phyloP scores from a whole-genome alignment of 108 stramenopile genomes.

The Aurantiochytrium sp. region DNA sequence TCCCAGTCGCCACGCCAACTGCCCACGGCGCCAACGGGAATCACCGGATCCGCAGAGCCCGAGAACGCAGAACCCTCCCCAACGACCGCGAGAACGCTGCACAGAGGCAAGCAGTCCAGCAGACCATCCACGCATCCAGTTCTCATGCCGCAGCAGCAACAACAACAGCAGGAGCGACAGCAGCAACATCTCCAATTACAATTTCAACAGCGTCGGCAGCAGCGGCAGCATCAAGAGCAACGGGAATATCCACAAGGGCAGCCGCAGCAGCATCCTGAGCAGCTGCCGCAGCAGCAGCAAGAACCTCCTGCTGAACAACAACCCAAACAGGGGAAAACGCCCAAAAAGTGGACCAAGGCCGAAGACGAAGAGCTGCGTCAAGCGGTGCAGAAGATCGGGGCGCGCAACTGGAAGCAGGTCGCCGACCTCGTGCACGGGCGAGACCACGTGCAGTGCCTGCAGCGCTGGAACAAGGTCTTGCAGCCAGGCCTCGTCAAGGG shows the following conservation, averaged over 20 bases:
- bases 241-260: too few relatives aligned
- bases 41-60: not conserved
- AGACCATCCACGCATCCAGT: too few relatives aligned
- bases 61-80: not conserved
- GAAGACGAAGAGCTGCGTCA: not conserved
- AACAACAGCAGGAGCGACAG: too few relatives aligned
- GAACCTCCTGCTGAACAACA: not conserved
- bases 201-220: too few relatives aligned
- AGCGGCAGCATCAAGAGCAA: too few relatives aligned
- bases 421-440: not conserved
- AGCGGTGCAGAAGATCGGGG: not conserved
- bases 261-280: not conserved
- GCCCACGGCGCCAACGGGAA: too few relatives aligned
- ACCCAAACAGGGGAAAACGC: not conserved
- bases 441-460: slow-evolving; percentile 55
- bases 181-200: too few relatives aligned
- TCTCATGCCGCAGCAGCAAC: too few relatives aligned
- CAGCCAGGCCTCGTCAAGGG: slow-evolving; percentile 56
- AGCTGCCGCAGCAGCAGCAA: not conserved
- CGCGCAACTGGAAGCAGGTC: not conserved
- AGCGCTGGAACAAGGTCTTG: slow-evolving; percentile 63
- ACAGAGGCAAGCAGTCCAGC: too few relatives aligned
- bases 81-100: not conserved
- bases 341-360: not conserved
- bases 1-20: not conserved